Conservation (phyloP, 768 basidiomycete genomes). For the Trametopsis cervina region DNA sequence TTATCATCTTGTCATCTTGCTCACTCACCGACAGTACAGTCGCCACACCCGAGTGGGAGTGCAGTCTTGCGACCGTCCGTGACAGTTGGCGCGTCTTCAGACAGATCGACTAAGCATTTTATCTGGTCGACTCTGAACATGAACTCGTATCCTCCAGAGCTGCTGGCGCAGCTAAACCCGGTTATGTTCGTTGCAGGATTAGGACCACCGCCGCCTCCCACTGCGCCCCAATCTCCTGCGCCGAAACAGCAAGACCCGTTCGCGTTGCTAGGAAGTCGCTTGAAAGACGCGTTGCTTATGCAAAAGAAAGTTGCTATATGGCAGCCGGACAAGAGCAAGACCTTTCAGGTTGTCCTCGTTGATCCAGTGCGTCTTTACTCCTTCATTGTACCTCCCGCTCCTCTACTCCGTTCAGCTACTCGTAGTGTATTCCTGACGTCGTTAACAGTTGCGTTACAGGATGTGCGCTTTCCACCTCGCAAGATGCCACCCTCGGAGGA, state of each 20-base stretch:
- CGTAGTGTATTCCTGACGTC: background rate
- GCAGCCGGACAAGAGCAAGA: constrained; percentile 62
- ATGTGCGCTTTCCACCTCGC: constrained; percentile 80
- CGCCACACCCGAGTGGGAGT: background rate
- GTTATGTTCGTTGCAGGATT: constrained; percentile 95
- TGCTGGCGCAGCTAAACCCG: constrained; percentile 83
- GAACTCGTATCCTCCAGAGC: constrained; percentile 91
- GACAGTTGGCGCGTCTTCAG: too few relatives aligned
- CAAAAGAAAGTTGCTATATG: constrained; percentile 64
- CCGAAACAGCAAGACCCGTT: constrained; percentile 52
- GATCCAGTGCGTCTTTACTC: constrained; percentile 48
- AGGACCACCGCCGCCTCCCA: constrained; percentile 15
- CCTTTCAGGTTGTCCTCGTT: constrained; percentile 81
- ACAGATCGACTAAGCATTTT: too few relatives aligned
- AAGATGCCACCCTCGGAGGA: constrained; percentile 60
- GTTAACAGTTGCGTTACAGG: constrained; percentile 27
- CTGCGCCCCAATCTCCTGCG: constrained; percentile 20
- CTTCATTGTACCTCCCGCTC: background rate
- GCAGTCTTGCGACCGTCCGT: too few relatives aligned
- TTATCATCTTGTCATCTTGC: too few relatives aligned
- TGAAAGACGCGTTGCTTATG: constrained; percentile 61
- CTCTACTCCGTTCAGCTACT: background rate
- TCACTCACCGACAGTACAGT: background rate
- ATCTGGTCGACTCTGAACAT: too few relatives aligned
- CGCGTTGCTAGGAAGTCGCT: constrained; percentile 43